Conservation (phyloP, 176 grass and related monocot genomes). For the Aegilops speltoides region DNA sequence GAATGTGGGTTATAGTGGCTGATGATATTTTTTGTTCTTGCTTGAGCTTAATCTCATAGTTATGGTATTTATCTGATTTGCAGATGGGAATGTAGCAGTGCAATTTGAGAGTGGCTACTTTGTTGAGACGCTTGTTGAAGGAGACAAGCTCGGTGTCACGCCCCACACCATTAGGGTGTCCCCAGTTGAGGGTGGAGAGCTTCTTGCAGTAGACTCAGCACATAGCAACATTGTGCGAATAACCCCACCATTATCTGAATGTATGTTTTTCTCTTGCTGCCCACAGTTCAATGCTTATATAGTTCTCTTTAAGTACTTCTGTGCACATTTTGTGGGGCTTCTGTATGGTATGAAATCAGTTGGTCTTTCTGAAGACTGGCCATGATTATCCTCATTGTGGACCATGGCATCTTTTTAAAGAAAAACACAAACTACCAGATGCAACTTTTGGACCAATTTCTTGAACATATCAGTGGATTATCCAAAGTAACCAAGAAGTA, state of each 20-base stretch:
- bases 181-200: slow-evolving; percentile 73
- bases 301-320: not conserved
- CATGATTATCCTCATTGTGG: not conserved
- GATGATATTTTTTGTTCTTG: not conserved
- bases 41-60: slow-evolving; percentile 35
- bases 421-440: not conserved
- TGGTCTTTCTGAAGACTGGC: not conserved
- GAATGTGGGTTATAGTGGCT: not conserved
- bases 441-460: not conserved
- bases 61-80: slow-evolving; percentile 11
- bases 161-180: slow-evolving; percentile 94
- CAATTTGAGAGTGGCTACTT: slow-evolving; percentile 90
- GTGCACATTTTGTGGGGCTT: not conserved
- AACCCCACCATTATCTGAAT: slow-evolving; percentile 85
- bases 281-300: not conserved
- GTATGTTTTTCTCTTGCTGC: slow-evolving; percentile 43
- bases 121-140: slow-evolving; percentile 94
- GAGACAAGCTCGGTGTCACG: slow-evolving; percentile 82
- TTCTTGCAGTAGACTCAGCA: slow-evolving; percentile 80
- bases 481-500: not conserved
- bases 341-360: not conserved
- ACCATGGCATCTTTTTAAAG: not conserved
- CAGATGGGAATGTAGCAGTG: slow-evolving; percentile 68
- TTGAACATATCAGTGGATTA: not conserved
- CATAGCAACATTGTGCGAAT: slow-evolving; percentile 95